Base-by-base conservation (phyloP, 1,139 yeast species). In the Protomyces inundatus region DNA sequence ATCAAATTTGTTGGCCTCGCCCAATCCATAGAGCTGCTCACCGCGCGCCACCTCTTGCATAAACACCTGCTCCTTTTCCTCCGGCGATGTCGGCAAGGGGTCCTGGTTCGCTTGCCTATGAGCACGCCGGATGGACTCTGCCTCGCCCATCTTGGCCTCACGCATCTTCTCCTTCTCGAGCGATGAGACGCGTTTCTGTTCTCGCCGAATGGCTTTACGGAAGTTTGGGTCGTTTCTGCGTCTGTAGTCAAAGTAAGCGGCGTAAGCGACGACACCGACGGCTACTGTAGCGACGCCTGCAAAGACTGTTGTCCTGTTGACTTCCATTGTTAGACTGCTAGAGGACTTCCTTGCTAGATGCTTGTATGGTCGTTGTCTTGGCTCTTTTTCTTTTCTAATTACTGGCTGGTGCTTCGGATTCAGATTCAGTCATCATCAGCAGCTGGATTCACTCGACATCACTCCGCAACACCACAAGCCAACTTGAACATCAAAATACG, bases 231-330 rank as follows among this genome's bases (percentile, higher is more conserved):
- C 84, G 76, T 81, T 81, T 80, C 98, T 88, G 78, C 98, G 89
- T 77, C 82, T 83, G 80, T 90, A 88, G 77, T 93, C 98, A 73
- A 93, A 93, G 79, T 89, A 93, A 55, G 84, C 79, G 66, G 95
- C 90, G 76, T 93, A 93, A 5, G 65, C 67, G 35, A 53, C 16
- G 90, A 91, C 62, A 86, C 79, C 66, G 78, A 69, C 32, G 46
- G 54, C 40, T 55, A 63, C 54, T 55, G 51, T 54, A 46, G 59
- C 55, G 10, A 37, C 36, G 12, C 40, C 55, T 3, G 56, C 61
- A 54, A 57, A 12, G 45, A 51, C 40, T 6, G 62, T 58, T 40
- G 62, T 58, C 32, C 62, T 46, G 6, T 55, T 55, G 34, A 55
- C 53, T 32, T 58, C 62, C 62, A 58, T 58, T n/a, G 42, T 23